Evolutionary conservation across 768 basidiomycete genomes (phyloP), one percentile per base, ranked within the genome.

Genomic region (Pleurotus platypus): DNA sequence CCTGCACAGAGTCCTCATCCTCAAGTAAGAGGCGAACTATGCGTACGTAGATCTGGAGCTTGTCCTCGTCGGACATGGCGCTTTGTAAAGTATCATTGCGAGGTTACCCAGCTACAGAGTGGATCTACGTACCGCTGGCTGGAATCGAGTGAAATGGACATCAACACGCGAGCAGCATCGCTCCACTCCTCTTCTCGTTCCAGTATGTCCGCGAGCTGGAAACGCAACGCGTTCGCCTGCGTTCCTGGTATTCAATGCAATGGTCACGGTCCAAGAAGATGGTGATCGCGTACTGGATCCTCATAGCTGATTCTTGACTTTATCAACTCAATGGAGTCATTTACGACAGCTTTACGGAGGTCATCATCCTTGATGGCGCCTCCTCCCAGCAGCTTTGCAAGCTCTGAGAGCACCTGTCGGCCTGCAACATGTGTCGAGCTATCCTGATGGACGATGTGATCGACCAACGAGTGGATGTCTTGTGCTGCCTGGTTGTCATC

Each of bases 1-100:
- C 97, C 70, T 94, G 92, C 2, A 95, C 89, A 3, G 92, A 93
- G 66, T 99, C 96, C 68, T 96, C 94, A 56, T 97, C 94, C 75
- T 99, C 96, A 35, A 99, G 80, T 16, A 97, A 80, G 4, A 98
- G 80, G 15, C 97, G 87, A 53, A 98, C 92, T 61, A 98, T 96
- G 57, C 95, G 89, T 58, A 98, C 86, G 68, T 98, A 97, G 38
- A 96, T 81, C 24, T 83, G 82, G 38, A 99, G 82, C 69, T 94
- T 97, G 53, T 96, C 93, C 58, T 85, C 82, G 69, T 97, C 94
- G 4, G 84, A 74, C 27, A 87, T 77, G 12, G 84, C 72, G 38
- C 87, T 89, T 63, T 26, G 58, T 59, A 57, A 43, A 13, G 6
- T 45, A 46, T 49, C n/a, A 46, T 11, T 37, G n/a, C 27, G 8